Conservation (phyloP, 2,329 filamentous ascomycete genomes). For the Paecilomyces variotii region DNA sequence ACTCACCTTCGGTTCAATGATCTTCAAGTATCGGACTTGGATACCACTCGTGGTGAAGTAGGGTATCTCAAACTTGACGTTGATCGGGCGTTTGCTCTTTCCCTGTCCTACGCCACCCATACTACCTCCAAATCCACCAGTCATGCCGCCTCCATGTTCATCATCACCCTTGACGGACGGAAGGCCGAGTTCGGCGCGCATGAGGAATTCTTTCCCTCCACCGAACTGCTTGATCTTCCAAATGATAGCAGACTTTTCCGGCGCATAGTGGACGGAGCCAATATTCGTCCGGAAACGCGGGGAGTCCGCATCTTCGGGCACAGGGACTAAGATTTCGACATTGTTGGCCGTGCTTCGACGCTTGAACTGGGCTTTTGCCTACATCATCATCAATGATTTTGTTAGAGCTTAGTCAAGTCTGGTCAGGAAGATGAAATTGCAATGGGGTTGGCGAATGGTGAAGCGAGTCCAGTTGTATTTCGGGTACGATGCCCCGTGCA, state of each 20-base stretch:
- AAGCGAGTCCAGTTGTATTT: neutral
- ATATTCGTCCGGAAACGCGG: constrained; percentile 97
- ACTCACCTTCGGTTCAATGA: constrained; percentile 95
- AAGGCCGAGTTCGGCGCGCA: constrained; percentile 91
- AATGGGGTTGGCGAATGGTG: neutral
- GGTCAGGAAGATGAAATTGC: neutral
- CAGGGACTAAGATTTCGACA: constrained; percentile 93
- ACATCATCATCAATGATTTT: constrained; percentile 4
- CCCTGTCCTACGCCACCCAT: constrained; percentile 83
- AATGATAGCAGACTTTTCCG: constrained; percentile 93
- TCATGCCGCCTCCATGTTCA: constrained; percentile 94
- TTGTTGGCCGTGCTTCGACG: constrained; percentile 96
- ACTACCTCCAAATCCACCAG: constrained; percentile 89
- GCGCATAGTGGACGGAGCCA: constrained; percentile 92
- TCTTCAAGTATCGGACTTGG: constrained; percentile 96
- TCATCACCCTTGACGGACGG: constrained; percentile 93
- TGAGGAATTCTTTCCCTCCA: constrained; percentile 95
- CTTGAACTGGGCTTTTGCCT: constrained; percentile 95
- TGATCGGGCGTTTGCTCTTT: constrained; percentile 93
- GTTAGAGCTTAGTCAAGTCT: neutral
- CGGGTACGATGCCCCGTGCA: neutral
- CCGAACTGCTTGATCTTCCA: constrained; percentile 99
- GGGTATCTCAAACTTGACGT: constrained; percentile 99
- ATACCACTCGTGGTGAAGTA: constrained; percentile 99
- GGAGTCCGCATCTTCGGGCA: constrained; percentile 93